These are phyloP conservation scores for Mycocentrospora acerina DNA, from an alignment of 2,329 filamentous ascomycete genomes.

Conservation along the genomic window DNA sequence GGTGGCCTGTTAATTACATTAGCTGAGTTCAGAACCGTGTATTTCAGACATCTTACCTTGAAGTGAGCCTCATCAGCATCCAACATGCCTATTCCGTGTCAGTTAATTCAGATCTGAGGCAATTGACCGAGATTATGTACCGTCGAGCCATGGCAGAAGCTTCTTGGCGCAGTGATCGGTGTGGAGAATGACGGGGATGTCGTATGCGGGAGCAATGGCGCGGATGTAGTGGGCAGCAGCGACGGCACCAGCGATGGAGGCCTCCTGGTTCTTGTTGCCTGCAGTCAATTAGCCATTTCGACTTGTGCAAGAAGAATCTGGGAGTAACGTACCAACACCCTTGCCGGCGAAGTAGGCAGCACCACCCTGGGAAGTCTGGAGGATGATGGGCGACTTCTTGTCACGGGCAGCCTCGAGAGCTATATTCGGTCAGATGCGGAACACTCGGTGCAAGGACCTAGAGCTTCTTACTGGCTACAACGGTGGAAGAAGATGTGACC, in stretches of 20 bases:
- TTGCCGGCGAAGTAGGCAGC: constrained; percentile 71
- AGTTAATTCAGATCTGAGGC: constrained; percentile 54
- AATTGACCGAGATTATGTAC: constrained; percentile 6
- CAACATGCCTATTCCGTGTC: constrained; percentile 47
- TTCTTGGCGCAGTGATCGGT: constrained; percentile 99
- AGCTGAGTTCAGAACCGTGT: no score
- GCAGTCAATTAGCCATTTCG: background rate
- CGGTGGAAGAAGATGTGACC: constrained; percentile 88
- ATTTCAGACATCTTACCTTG: constrained; percentile 59
- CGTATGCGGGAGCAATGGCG: constrained; percentile 81
- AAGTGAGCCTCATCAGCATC: constrained; percentile 94
- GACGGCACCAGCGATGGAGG: constrained; percentile 83
- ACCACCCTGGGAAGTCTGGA: constrained; percentile 15
- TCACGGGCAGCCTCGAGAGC: constrained; percentile 94
- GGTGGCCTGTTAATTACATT: constrained; percentile 1
- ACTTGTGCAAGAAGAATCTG: background rate
- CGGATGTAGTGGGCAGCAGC: constrained; percentile 90
- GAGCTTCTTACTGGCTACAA: constrained; percentile 52
- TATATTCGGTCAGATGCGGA: constrained; percentile 44
- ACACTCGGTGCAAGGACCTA: background rate
- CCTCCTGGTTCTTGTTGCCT: constrained; percentile 66
- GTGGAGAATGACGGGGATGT: constrained; percentile 56
- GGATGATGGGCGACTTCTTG: constrained; percentile 74
- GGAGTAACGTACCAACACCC: constrained; percentile 31
- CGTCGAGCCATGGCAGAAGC: constrained; percentile 93